Evolutionary conservation across 306 rosid genomes (phyloP).

Genomic region (Biancaea sappan): DNA sequence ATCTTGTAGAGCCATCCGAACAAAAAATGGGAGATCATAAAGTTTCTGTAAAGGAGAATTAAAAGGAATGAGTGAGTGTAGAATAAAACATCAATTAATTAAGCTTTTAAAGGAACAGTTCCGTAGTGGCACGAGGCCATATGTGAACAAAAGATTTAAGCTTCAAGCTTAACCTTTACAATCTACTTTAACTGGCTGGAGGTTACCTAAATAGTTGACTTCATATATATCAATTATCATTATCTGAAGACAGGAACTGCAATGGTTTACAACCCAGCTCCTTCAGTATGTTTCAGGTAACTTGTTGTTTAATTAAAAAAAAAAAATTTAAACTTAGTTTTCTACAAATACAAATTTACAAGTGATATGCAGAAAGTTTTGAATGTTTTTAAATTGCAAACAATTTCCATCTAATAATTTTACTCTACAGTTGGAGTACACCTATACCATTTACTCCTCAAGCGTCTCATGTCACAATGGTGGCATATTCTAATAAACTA

Average conservation of each 20-base stretch:
- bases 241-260: not conserved
- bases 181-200: not conserved
- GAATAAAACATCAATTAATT: not conserved
- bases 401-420: too few species aligned
- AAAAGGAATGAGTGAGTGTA: not conserved
- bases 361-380: not conserved
- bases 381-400: too few species aligned
- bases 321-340: too few species aligned
- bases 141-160: not conserved
- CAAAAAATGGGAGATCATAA: constrained; percentile 13
- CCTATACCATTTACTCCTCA: not conserved
- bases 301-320: not conserved
- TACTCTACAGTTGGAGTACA: not conserved
- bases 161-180: not conserved
- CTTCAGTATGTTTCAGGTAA: not conserved
- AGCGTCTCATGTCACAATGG: not conserved
- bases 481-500: not conserved
- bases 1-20: constrained; percentile 23
- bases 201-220: not conserved
- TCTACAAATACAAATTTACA: not conserved
- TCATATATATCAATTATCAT: not conserved
- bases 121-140: not conserved
- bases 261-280: not conserved
- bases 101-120: not conserved
- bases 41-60: not conserved